Evolutionary conservation across 2,329 filamentous ascomycete species (phyloP).

Genomic region (Penicillium sp.): DNA sequence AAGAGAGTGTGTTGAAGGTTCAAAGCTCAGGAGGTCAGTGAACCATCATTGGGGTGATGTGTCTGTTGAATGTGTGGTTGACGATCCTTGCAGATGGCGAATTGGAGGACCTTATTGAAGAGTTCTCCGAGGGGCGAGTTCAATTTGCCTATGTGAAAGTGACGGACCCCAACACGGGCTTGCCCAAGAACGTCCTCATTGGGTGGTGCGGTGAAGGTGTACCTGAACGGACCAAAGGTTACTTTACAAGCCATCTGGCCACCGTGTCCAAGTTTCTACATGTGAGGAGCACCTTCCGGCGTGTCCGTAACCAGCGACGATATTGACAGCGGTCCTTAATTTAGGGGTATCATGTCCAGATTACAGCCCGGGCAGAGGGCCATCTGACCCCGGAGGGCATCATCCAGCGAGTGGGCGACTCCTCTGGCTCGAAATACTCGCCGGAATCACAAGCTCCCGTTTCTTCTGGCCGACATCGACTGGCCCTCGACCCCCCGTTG

Average conservation of each 20-base stretch:
- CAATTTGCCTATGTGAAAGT: constrained; percentile 97
- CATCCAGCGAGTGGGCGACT: constrained; percentile 87
- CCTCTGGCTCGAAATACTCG: constrained; percentile 92
- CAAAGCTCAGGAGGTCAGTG: constrained; percentile 78
- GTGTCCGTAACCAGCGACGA: not conserved
- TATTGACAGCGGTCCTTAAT: not conserved
- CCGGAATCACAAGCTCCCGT: constrained; percentile 54
- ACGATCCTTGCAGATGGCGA: constrained; percentile 67
- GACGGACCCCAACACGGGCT: constrained; percentile 82
- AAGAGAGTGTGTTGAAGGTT: constrained; percentile 94
- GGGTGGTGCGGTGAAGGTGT: constrained; percentile 97
- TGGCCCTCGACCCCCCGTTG: constrained; percentile 60
- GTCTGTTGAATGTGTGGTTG: not conserved
- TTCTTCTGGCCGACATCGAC: constrained; percentile 42
- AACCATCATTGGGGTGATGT: not conserved
- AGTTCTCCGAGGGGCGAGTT: constrained; percentile 93
- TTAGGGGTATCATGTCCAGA: constrained; percentile 90
- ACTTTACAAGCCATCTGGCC: constrained; percentile 90
- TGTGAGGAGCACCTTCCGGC: constrained; percentile 39
- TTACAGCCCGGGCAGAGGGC: constrained; percentile 85
- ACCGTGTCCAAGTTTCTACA: constrained; percentile 89
- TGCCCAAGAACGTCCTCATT: constrained; percentile 90
- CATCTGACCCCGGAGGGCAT: constrained; percentile 85
- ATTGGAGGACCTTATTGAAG: constrained; percentile 80
- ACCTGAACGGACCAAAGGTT: constrained; percentile 96